Base-by-base conservation (phyloP, 2,329 filamentous ascomycete species). In the Penicillium glabrum region DNA sequence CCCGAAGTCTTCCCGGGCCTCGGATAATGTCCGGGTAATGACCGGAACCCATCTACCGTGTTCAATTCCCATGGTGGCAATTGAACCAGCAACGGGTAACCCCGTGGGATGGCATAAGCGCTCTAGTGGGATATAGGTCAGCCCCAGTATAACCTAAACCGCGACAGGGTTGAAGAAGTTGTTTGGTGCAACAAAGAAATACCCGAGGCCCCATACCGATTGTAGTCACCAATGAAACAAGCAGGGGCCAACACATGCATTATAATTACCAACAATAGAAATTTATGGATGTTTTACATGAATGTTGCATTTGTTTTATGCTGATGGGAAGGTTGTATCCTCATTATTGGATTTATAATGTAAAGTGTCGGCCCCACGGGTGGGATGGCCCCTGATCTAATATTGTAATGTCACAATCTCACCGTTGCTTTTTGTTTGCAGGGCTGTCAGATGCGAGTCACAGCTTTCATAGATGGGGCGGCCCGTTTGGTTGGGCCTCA, bases 381-480 rank as follows among this genome's bases (percentile, higher is more conserved):
- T 14, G 46, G 29, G 35, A 37, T 41, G 24, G 33, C 31, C 47
- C 35, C 31, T 31, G 27, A n/a, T 33, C 46, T 50, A 39, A 50
- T 50, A 41, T 41, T 41, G 19, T 41, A 23, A 14, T 41, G 5
- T 44, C 16, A 29, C 39, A 51, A 53, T 58, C 59, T 59, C 45
- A 59, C 59, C 51, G 56, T 61, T 61, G 56, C 59, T 54, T 51
- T 41, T 37, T 5, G 26, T 58, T 50, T 59, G 56, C 51, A 61
- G 56, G 56, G 47, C 56, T 44, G 35, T 23, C 54, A 50, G 46
- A 41, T 27, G 47, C 53, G 45, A 23, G 33, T 47, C 47, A 43
- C 53, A 56, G 33, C 21, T 47, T 23, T 48, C 31, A 37, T 35
- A 24, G 29, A 44, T 45, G 45, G 21, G 52, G 37, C 37, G 21